These are phyloP conservation scores for Colletotrichum tanaceti DNA, from an alignment of 2,329 filamentous ascomycete species.

Conservation along the genomic window DNA sequence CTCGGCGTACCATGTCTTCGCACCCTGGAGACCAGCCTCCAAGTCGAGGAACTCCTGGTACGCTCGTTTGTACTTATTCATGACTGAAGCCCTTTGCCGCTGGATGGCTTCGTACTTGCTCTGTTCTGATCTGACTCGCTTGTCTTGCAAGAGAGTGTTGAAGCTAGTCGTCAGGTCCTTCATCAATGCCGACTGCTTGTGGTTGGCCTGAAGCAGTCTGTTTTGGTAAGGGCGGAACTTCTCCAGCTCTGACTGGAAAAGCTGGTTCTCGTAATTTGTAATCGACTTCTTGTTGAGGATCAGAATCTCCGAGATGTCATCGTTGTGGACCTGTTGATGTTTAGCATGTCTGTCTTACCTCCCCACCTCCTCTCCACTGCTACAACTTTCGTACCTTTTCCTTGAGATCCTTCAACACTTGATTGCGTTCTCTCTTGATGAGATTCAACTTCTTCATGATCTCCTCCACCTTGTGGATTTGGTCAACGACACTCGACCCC, in stretches of 20 bases:
- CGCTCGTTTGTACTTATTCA: conserved; percentile 88
- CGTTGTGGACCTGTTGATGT: conserved; percentile 80
- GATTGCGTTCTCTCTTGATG: conserved; percentile 89
- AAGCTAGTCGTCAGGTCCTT: conserved; percentile 93
- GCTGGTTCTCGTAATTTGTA: conserved; percentile 87
- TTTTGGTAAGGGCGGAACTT: conserved; percentile 96
- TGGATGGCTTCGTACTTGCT: conserved; percentile 93
- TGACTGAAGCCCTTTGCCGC: conserved; percentile 81
- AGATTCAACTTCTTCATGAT: conserved; percentile 90
- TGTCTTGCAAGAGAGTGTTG: conserved; percentile 90
- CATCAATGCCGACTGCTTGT: conserved; percentile 94
- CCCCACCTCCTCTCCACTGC: background rate
- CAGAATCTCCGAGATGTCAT: conserved; percentile 96
- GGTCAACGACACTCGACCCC: conserved; percentile 83
- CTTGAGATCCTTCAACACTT: conserved; percentile 96
- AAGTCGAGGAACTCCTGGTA: conserved; percentile 95
- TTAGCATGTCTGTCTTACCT: conserved; percentile 31
- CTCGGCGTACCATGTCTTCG: conserved; percentile 92
- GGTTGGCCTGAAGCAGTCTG: conserved; percentile 89
- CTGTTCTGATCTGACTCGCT: conserved; percentile 91
- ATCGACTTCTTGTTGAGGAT: conserved; percentile 99
- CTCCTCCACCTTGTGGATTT: conserved; percentile 90
- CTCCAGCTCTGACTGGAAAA: conserved; percentile 97
- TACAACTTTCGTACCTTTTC: conserved; percentile 77
- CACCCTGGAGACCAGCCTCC: conserved; percentile 84